A percentile compares a stretch with the other conserved stretches of the same genome.
These are phyloP conservation scores for Psidium friedrichsthalianum DNA, from an alignment of 345 rosid genomes.

Conservation along the genomic window DNA sequence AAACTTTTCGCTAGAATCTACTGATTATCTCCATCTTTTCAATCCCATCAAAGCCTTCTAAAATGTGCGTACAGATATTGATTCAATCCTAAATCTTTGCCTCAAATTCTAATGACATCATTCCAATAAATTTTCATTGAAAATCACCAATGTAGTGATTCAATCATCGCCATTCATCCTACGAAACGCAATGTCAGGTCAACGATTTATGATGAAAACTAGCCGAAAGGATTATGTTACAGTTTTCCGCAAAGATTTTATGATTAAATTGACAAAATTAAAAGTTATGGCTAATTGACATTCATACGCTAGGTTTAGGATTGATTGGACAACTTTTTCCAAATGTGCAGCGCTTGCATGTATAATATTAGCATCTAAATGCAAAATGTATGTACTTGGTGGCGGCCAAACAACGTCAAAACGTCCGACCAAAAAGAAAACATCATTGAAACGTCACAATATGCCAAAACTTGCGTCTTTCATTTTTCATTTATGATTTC, in stretches of 20 bases:
- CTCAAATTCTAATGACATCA: background rate
- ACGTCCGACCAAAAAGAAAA: background rate
- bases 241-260: background rate
- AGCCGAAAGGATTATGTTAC: accelerated
- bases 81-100: background rate
- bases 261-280: background rate
- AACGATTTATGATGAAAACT: background rate
- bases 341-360: background rate
- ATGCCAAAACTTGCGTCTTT: background rate
- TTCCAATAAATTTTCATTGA: background rate
- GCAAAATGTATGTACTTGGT: background rate
- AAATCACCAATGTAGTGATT: accelerated
- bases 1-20: background rate
- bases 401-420: background rate
- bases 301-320: background rate
- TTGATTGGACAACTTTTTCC: background rate
- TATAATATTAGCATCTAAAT: background rate
- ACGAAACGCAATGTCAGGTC: accelerated
- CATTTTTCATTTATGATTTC: background rate
- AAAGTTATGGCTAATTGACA: background rate
- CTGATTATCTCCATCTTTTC: background rate
- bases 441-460: background rate
- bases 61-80: accelerated
- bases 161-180: background rate
- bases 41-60: background rate